Evolutionary conservation across 2,329 filamentous ascomycete species (phyloP), one percentile per base, ranked within the genome.

Genomic region (Cladosporium colombiae): DNA sequence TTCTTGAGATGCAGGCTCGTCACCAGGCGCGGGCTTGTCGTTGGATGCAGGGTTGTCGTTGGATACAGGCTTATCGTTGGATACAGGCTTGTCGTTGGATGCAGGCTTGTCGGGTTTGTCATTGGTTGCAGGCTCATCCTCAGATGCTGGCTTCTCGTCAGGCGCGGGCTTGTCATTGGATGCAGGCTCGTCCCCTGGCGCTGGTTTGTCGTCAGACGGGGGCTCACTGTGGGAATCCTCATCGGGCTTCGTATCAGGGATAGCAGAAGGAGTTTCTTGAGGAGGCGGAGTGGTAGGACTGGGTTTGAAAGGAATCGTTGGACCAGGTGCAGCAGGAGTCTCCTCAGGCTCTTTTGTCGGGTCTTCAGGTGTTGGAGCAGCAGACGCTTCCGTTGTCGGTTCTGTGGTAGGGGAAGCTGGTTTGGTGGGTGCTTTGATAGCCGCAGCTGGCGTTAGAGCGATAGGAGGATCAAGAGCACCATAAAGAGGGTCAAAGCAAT

Each of bases 381-480:
- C 21, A 57, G 55, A 37, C 18, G 52, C 1, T 37, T n/a, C 23
- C 5, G 18, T 40, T 18, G 25, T 31, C 6, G 35, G 33, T 13
- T 29, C 37, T 46, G 56, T 13, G 7, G 56, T 59, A 10, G 56
- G 23, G 3, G 23, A 14, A 27, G 37, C 23, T 8, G 56, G 35
- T n/a, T 59, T 40, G 1, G 35, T 8, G 5, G 55, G 63, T 21
- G 3, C 37, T 50, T 49, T 50, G 62, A 64, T 57, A 2, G 63
- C 5, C 2, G 29, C 57, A 6, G 35, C 56, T 33, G 44, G 52
- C 16, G 63, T 60, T 33, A 65, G 21, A 31, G 63, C 63, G 25
- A 65, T 65, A 11, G 63, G 63, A 25, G 63, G 63, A 27, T 65
- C 63, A 8, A 60, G 23, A 11, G 57, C 57, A 25, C 63, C 63